Evolutionary conservation across 805 yeast species (phyloP), one percentile per base, ranked within the genome.

Genomic region (Zygosaccharomyces gambellarensis): DNA sequence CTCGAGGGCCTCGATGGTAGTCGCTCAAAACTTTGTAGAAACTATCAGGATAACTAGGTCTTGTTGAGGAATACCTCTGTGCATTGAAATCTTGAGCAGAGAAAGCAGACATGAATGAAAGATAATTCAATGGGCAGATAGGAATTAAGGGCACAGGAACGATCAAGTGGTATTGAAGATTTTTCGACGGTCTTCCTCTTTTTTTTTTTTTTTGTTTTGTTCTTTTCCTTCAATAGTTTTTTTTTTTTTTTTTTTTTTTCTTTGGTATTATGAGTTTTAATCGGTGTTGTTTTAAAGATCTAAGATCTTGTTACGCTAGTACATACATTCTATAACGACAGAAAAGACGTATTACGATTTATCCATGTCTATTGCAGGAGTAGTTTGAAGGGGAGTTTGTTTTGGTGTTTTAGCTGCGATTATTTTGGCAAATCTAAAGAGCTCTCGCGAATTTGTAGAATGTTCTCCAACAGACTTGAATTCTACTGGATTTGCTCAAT

Each of bases 51-150:
- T 86, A 86, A 0, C 77, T 64, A 10, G 58, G 52, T 39, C 54
- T 34, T 49, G 79, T 80, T 28, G 68, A 61, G 27, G 75, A 70
- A 66, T 88, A 88, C 22, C 68, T 68, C 4, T 69, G 59, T 0
- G 87, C 73, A 46, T 79, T 67, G 63, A 82, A 86, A 19, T 70
- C 63, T 3, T 66, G 47, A 4, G 76, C 77, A 1, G 87, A 72
- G 61, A 80, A 86, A 1, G 87, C 77, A 0, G 90, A 70, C 92
- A 86, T 86, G 22, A 17, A 11, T 17, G 12, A 14, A 12, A 21
- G 23, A 36, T 6, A 25, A 6, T 6, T 25, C 28, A 25, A 25
- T 17, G 17, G 2, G 17, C 17, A 17, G 17, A 17, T 17, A 17
- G 17, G 17, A 2, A 17, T 17, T 17, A 17, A 17, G 1, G 17